These are phyloP conservation scores for Chlamydomonas sphaeroides DNA, from an alignment of 139 green algal species.

Conservation along the genomic window DNA sequence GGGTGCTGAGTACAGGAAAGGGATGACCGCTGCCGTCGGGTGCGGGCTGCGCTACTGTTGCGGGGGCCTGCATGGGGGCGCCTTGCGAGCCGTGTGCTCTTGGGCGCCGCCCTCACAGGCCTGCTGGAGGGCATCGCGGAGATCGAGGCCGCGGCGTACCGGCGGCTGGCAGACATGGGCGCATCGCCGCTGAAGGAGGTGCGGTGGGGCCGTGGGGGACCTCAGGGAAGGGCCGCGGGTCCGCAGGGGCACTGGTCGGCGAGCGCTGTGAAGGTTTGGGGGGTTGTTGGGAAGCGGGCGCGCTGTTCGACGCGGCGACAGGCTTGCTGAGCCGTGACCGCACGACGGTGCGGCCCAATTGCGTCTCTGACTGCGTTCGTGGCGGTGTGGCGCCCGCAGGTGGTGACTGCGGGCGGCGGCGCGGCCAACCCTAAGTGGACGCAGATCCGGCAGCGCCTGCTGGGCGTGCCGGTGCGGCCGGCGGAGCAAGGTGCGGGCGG, in stretches of 20 bases:
- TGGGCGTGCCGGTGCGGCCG: conserved; percentile 79
- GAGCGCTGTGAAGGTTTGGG: neutral
- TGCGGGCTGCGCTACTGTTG: too few species aligned
- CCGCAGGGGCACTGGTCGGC: neutral
- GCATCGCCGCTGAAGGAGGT: conserved; percentile 60
- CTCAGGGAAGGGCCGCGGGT: neutral
- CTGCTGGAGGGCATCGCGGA: conserved; percentile 87
- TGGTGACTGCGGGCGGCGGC: conserved; percentile 85
- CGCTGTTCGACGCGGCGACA: too few species aligned
- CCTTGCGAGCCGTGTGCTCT: neutral
- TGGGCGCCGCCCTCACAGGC: conserved; percentile 54
- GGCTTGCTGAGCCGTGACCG: too few species aligned
- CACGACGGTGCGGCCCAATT: too few species aligned
- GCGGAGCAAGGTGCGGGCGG: conserved; percentile 56
- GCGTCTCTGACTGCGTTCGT: too few species aligned
- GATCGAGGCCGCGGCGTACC: conserved; percentile 84
- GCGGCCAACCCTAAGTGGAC: conserved; percentile 84
- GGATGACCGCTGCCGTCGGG: too few species aligned
- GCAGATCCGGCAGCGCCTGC: conserved; percentile 59
- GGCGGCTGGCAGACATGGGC: conserved; percentile 71
- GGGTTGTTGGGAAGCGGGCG: neutral
- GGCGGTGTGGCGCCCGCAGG: conserved; percentile 18
- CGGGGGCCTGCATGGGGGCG: neutral
- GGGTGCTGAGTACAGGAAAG: too few species aligned
- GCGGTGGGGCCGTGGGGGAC: too few species aligned